These are phyloP conservation scores for Amylocarpus encephaloides DNA, from an alignment of 2,329 filamentous ascomycete species.

Conservation along the genomic window DNA sequence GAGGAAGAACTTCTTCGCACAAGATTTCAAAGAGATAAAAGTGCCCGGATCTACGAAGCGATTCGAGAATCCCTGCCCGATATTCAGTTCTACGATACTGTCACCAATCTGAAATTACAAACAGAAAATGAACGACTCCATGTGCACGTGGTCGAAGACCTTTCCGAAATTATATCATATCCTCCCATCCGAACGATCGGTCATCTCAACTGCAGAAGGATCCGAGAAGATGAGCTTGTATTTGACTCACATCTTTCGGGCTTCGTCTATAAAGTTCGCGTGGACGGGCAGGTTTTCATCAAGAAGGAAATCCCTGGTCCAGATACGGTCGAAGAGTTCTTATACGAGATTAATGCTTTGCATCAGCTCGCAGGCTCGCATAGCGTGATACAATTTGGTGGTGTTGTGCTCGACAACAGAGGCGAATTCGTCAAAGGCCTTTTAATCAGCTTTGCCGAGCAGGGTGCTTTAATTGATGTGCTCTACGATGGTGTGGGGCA, in stretches of 20 bases:
- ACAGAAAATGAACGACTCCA: constrained; percentile 83
- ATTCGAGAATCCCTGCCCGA: constrained; percentile 88
- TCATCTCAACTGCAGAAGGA: constrained; percentile 61
- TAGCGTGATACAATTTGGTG: constrained; percentile 80
- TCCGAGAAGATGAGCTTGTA: constrained; percentile 66
- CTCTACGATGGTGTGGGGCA: constrained; percentile 69
- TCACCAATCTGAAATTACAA: constrained; percentile 91
- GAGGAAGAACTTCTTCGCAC: constrained; percentile 75
- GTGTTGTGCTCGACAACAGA: constrained; percentile 76
- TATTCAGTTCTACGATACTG: constrained; percentile 92
- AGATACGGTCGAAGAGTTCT: constrained; percentile 90
- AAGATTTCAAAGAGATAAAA: constrained; percentile 86
- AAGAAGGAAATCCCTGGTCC: constrained; percentile 98
- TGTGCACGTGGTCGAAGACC: constrained; percentile 96
- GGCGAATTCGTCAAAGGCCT: constrained; percentile 74
- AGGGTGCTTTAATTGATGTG: constrained; percentile 83
- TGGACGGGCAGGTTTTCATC: constrained; percentile 65
- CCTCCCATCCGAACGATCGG: constrained; percentile 66
- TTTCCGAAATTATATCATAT: constrained; percentile 80
- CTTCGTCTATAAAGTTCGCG: constrained; percentile 89
- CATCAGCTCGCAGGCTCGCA: constrained; percentile 64
- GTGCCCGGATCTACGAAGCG: constrained; percentile 84
- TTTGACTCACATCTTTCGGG: constrained; percentile 94
- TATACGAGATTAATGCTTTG: constrained; percentile 97
- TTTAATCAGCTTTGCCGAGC: constrained; percentile 79